Conservation (phyloP, 164 flowering plant genomes). For the Aristolochia fimbriata region DNA sequence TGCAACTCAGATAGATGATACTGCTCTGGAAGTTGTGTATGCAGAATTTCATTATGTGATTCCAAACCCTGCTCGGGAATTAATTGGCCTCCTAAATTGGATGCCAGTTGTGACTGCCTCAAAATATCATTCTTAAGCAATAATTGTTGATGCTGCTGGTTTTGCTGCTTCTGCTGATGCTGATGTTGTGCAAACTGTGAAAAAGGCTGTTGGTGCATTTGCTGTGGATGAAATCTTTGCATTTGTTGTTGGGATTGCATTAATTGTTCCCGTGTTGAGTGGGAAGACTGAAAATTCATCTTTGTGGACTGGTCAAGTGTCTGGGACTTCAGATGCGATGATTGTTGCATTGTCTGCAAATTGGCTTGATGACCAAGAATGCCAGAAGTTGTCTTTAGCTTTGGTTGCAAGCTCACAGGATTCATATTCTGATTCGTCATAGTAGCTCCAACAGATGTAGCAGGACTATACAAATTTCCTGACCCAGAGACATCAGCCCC, state of each 20-base stretch:
- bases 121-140: constrained; percentile 38
- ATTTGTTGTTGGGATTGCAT: constrained; percentile 41
- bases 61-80: constrained; percentile 47
- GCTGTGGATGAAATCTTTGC: constrained; percentile 28
- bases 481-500: constrained; percentile 52
- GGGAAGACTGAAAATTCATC: constrained; percentile 37
- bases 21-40: constrained; percentile 40
- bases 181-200: constrained; percentile 43
- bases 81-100: constrained; percentile 36
- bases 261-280: constrained; percentile 27
- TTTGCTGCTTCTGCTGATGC: constrained; percentile 41
- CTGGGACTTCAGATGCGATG: constrained; percentile 34
- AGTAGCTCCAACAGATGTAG: constrained; percentile 38
- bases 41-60: constrained; percentile 33
- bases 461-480: constrained; percentile 48
- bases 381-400: constrained; percentile 30
- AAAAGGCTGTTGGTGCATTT: constrained; percentile 40
- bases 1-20: constrained; percentile 53
- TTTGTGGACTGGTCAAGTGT: constrained; percentile 41
- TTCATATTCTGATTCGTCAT: constrained; percentile 41
- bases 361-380: constrained; percentile 41
- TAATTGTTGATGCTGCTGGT: constrained; percentile 39
- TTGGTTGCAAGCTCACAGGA: constrained; percentile 37
- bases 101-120: constrained; percentile 42
- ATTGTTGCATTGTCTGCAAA: constrained; percentile 33